These are phyloP conservation scores for Knufia petricola DNA, from an alignment of 2,329 filamentous ascomycete species.

Conservation along the genomic window DNA sequence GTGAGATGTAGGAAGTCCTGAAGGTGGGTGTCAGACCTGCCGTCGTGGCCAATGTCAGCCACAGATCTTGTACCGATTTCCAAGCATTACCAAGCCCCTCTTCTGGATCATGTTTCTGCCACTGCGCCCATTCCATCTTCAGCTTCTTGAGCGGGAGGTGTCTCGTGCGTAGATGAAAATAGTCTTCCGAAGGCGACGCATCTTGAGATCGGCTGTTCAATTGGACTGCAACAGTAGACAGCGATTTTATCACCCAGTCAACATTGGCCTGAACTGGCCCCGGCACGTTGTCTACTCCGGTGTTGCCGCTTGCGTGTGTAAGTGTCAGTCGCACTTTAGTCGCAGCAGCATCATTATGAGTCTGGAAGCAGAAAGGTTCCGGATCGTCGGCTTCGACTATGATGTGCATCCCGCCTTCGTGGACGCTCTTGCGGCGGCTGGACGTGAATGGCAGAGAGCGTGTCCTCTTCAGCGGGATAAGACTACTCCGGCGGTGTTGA, in stretches of 20 bases:
- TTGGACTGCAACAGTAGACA: slow-evolving; percentile 6
- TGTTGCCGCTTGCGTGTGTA: neutral
- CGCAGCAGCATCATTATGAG: slow-evolving; percentile 6
- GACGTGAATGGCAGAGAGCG: slow-evolving; percentile 1
- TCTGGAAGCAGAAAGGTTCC: slow-evolving; percentile 7
- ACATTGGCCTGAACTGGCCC: slow-evolving; percentile 1
- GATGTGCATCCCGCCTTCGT: slow-evolving; percentile 6
- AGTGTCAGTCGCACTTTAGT: slow-evolving; percentile 9
- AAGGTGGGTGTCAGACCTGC: slow-evolving; percentile 4
- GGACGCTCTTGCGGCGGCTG: slow-evolving; percentile 6
- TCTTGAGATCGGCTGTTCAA: neutral
- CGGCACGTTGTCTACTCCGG: neutral
- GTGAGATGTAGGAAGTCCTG: slow-evolving; percentile 7
- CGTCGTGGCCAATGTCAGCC: slow-evolving; percentile 7
- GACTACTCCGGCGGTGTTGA: slow-evolving; percentile 2
- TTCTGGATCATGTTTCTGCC: neutral
- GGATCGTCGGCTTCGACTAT: slow-evolving; percentile 8
- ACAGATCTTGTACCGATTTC: slow-evolving; percentile 6
- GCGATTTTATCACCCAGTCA: slow-evolving; percentile 7
- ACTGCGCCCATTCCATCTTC: slow-evolving; percentile 7
- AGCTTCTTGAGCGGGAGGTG: slow-evolving; percentile 6
- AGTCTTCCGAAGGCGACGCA: slow-evolving; percentile 4
- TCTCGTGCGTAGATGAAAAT: slow-evolving; percentile 7
- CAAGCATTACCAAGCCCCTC: neutral
- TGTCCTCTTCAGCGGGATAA: slow-evolving; percentile 1